phyloP scores from a whole-genome alignment of 2,329 filamentous ascomycete genomes.

The Cryoendolithus antarcticus region DNA sequence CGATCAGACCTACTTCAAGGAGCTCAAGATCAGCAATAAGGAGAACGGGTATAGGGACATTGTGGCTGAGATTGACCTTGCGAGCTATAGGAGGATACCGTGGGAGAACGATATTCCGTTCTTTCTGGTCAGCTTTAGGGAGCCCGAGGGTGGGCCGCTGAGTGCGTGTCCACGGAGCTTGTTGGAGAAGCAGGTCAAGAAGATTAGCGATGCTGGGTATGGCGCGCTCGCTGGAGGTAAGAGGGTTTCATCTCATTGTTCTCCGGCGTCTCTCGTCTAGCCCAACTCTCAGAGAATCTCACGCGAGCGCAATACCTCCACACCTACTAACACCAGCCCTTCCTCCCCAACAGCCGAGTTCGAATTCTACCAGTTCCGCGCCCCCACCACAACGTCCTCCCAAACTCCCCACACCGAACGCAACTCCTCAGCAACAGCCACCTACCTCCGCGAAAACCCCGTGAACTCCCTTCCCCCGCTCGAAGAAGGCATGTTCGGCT shows the following conservation, averaged over 20 bases:
- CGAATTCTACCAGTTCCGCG: conserved; percentile 85
- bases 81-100: conserved; percentile 68
- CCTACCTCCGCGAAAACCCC: conserved; percentile 62
- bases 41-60: conserved; percentile 83
- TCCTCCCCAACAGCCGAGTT: conserved; percentile 57
- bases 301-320: too few species aligned
- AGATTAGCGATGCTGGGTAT: conserved; percentile 56
- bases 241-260: conserved; percentile 16
- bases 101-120: conserved; percentile 84
- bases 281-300: too few species aligned
- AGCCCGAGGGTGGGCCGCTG: conserved; percentile 61
- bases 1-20: conserved; percentile 75
- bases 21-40: conserved; percentile 78
- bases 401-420: conserved; percentile 33
- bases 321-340: too few species aligned
- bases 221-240: conserved; percentile 81
- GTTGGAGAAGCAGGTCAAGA: conserved; percentile 54
- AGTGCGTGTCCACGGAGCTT: conserved; percentile 70
- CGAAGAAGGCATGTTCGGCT: conserved; percentile 93
- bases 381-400: conserved; percentile 36
- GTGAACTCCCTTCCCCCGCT: conserved; percentile 62
- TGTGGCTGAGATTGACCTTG: conserved; percentile 67
- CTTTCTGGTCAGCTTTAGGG: conserved; percentile 71
- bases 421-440: conserved; percentile 57
- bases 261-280: too few species aligned